Evolutionary conservation across 225 moss, liverwort and hornwort genomes (phyloP).

Genomic region (Ulota crispa): DNA sequence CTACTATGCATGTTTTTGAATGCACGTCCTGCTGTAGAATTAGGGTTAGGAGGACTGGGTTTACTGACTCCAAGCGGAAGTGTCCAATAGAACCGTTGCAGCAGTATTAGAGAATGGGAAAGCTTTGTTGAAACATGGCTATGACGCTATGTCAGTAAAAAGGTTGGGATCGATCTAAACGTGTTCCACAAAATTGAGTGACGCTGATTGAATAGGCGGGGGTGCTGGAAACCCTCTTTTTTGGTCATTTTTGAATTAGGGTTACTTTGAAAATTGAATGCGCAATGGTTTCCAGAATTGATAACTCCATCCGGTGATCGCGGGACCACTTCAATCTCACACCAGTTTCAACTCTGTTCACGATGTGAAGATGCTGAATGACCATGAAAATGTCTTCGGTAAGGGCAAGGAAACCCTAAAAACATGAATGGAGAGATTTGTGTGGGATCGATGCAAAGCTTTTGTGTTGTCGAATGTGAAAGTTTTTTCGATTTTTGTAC

Average conservation of each 20-base stretch:
- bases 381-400: background rate
- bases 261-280: background rate
- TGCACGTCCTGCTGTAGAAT: background rate
- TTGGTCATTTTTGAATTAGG: background rate
- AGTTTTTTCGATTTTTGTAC: background rate
- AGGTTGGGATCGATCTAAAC: background rate
- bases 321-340: background rate
- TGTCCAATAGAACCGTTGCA: background rate
- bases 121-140: background rate
- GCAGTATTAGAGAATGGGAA: background rate
- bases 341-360: background rate
- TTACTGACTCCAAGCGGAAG: background rate
- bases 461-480: background rate
- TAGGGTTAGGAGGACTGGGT: background rate
- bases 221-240: background rate
- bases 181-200: background rate
- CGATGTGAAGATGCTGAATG: background rate
- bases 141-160: background rate
- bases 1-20: background rate
- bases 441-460: background rate
- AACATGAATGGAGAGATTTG: background rate
- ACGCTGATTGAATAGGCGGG: background rate
- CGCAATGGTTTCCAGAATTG: background rate
- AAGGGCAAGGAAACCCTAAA: conserved; percentile 2
- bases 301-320: background rate